Conservation (phyloP, 2,329 filamentous ascomycete genomes). For the Raffaelea ambrosiae region DNA sequence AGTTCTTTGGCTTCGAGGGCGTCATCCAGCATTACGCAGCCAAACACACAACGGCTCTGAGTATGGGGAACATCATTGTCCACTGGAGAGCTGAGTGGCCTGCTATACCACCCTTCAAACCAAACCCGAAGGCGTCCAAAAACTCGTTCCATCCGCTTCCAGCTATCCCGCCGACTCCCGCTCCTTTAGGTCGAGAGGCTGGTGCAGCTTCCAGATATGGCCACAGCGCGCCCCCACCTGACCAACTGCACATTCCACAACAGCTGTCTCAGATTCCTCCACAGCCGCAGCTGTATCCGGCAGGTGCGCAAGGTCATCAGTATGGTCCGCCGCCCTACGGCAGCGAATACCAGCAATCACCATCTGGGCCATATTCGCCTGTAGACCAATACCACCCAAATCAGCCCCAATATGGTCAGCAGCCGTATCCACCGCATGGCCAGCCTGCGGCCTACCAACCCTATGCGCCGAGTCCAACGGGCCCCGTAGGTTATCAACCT, state of each 20-base stretch:
- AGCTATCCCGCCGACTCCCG: background rate
- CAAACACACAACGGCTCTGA: conserved; percentile 67
- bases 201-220: background rate
- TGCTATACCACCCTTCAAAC: conserved; percentile 61
- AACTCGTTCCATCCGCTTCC: conserved; percentile 9
- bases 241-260: conserved; percentile 13
- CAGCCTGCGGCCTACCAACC: too few species aligned
- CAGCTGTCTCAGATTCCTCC: too few species aligned
- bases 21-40: conserved; percentile 77
- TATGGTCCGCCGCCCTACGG: too few species aligned
- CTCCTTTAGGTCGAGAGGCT: background rate
- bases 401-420: too few species aligned
- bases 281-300: too few species aligned
- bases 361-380: too few species aligned
- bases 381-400: too few species aligned
- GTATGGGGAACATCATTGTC: conserved; percentile 62
- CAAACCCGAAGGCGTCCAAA: conserved; percentile 40
- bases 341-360: too few species aligned
- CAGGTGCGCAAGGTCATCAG: too few species aligned
- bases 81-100: conserved; percentile 80
- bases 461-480: too few species aligned
- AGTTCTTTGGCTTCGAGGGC: conserved; percentile 67
- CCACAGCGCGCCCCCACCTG: background rate
- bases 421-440: too few species aligned
- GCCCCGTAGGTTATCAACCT: too few species aligned